Evolutionary conservation across 139 green algal species (phyloP).

Genomic region (Microglena sp.): DNA sequence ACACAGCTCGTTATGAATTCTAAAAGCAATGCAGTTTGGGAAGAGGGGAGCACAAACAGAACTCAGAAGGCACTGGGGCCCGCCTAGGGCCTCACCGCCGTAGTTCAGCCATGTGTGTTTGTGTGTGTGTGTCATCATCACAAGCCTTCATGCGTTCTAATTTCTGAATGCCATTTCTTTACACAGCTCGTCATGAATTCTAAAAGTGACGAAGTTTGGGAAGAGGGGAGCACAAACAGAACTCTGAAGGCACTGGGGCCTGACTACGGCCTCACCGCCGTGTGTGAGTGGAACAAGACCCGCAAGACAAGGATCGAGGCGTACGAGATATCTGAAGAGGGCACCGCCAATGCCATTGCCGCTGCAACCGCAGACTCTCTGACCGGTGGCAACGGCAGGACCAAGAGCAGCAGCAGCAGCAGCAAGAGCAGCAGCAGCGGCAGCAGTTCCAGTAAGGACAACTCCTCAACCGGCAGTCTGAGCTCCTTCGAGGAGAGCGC

Average conservation of each 20-base stretch:
- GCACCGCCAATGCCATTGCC: no score
- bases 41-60: no score
- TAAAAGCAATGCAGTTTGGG: no score
- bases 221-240: no score
- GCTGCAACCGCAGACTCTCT: no score
- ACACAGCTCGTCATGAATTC: no score
- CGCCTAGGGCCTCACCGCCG: conserved; percentile 21
- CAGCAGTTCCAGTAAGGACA: conserved; percentile 7
- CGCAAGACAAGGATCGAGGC: conserved; percentile 19
- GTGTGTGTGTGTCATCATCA: no score
- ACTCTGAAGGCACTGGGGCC: conserved; percentile 26
- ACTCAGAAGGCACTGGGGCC: conserved; percentile 26
- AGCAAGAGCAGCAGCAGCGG: not conserved
- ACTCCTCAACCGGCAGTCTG: conserved; percentile 8
- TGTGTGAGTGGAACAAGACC: conserved; percentile 28
- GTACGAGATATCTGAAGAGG: conserved; percentile 1
- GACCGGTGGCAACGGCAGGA: not conserved
- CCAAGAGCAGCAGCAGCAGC: conserved; percentile 7
- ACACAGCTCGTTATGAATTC: no score
- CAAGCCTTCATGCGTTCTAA: no score
- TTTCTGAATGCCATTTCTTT: no score
- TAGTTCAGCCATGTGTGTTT: no score
- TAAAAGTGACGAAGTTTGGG: no score
- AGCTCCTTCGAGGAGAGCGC: not conserved
- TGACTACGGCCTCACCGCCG: conserved; percentile 22